phyloP scores from a whole-genome alignment of 805 yeast genomes.

The Lipomyces japonicus region DNA sequence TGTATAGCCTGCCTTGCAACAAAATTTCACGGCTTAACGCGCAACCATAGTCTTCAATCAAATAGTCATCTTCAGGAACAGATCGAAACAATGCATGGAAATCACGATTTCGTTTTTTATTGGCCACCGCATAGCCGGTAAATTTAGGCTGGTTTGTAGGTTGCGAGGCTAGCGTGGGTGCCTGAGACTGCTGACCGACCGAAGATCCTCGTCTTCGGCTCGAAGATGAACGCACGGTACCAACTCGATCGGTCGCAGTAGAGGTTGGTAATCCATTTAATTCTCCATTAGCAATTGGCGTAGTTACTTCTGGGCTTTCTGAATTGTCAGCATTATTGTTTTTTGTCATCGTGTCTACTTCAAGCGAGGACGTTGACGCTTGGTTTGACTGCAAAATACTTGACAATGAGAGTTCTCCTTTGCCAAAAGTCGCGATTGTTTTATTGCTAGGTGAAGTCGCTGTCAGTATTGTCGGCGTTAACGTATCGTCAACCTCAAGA shows the following conservation, averaged over 20 bases:
- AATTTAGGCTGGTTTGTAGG: conserved; percentile 8
- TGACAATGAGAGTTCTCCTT: conserved; percentile 35
- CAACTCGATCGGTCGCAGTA: background rate
- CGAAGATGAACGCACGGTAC: conserved; percentile 6
- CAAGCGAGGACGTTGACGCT: background rate
- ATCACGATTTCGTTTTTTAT: conserved; percentile 60
- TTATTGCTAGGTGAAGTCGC: too few species aligned
- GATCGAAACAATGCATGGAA: conserved; percentile 73
- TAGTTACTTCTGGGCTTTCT: background rate
- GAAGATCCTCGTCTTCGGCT: conserved; percentile 21
- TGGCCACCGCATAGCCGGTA: conserved; percentile 44
- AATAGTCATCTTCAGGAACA: conserved; percentile 62
- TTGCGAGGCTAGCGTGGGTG: background rate
- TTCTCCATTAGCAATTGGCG: background rate
- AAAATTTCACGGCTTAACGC: conserved; percentile 83
- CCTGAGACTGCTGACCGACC: conserved; percentile 1
- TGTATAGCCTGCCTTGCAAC: conserved; percentile 80
- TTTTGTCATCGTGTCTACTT: too few species aligned
- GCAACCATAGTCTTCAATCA: conserved; percentile 85
- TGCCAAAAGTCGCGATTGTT: conserved; percentile 35
- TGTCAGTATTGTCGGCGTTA: conserved; percentile 24
- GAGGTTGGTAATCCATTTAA: background rate
- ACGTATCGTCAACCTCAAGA: conserved; percentile 11
- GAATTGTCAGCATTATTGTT: background rate
- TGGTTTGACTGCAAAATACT: conserved; percentile 7